Percentiles rank a stretch among this genome's conserved stretches.
These are phyloP conservation scores for Aspergillus biplanus DNA, from an alignment of 495 filamentous ascomycete species.

Conservation along the genomic window DNA sequence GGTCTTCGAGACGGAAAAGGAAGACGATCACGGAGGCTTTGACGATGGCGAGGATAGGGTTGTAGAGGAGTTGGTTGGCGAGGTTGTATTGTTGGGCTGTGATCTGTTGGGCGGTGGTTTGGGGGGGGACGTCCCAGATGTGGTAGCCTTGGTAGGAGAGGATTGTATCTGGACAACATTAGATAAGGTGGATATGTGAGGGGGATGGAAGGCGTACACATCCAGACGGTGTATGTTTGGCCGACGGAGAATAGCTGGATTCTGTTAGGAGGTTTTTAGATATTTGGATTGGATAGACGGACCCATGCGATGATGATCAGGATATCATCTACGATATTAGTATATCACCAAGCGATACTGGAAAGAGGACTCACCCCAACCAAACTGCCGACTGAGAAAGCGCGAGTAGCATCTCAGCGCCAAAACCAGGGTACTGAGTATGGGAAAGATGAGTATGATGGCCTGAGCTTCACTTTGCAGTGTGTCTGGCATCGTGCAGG, in stretches of 20 bases:
- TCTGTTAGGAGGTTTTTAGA: slow-evolving; percentile 10
- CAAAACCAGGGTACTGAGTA: slow-evolving; percentile 47
- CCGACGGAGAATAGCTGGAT: slow-evolving; percentile 24
- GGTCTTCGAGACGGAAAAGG: slow-evolving; percentile 49
- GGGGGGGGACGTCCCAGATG: slow-evolving; percentile 43
- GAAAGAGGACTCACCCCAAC: too few relatives aligned
- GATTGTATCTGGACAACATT: slow-evolving; percentile 47
- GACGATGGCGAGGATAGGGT: slow-evolving; percentile 63
- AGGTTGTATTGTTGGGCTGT: slow-evolving; percentile 42
- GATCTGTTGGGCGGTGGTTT: slow-evolving; percentile 24
- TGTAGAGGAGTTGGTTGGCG: slow-evolving; percentile 64
- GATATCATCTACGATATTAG: slow-evolving; percentile 31
- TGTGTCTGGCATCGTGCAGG: slow-evolving; percentile 27
- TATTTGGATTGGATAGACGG: neutral
- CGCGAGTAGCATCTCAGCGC: slow-evolving; percentile 47
- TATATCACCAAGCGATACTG: too few relatives aligned
- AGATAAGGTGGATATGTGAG: neutral
- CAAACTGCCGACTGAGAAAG: slow-evolving; percentile 38
- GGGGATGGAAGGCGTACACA: slow-evolving; percentile 28
- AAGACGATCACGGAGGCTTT: slow-evolving; percentile 60
- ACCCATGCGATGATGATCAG: slow-evolving; percentile 28
- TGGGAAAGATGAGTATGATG: slow-evolving; percentile 51
- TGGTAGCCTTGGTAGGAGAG: slow-evolving; percentile 56
- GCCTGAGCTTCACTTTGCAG: slow-evolving; percentile 48
- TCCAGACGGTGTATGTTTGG: slow-evolving; percentile 36